Percentiles rank a stretch among this genome's conserved stretches.
Evolutionary conservation across 345 rosid genomes (phyloP).

Genomic region (Corchorus olitorius): DNA sequence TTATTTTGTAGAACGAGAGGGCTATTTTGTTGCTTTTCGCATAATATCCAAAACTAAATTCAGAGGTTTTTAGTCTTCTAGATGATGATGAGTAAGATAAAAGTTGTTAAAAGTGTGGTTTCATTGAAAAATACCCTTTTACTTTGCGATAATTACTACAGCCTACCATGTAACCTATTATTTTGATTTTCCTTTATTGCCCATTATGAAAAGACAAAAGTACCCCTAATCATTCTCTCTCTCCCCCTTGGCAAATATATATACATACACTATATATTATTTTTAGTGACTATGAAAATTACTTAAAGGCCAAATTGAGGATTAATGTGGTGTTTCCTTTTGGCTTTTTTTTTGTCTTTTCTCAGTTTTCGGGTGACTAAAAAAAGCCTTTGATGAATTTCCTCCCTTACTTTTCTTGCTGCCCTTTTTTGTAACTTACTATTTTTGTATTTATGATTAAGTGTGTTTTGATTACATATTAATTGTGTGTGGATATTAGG

Average conservation of each 20-base stretch:
- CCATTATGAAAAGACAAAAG: neutral
- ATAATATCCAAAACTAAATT: constrained; percentile 14
- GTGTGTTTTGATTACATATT: too few relatives aligned
- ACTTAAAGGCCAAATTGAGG: too few relatives aligned
- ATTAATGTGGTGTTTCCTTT: too few relatives aligned
- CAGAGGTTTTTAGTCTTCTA: neutral
- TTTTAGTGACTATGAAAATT: too few relatives aligned
- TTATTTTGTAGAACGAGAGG: neutral
- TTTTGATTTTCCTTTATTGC: neutral
- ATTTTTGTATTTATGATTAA: too few relatives aligned
- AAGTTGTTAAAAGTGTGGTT: constrained; percentile 14
- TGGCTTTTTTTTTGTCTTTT: too few relatives aligned
- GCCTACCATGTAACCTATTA: neutral
- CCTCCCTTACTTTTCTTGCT: too few relatives aligned
- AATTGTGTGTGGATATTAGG: too few relatives aligned
- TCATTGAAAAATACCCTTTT: neutral
- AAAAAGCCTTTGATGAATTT: too few relatives aligned
- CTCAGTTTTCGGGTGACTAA: too few relatives aligned
- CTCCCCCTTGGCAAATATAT: neutral
- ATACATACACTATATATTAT: too few relatives aligned
- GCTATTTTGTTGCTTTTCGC: constrained; percentile 21
- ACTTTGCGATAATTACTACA: neutral
- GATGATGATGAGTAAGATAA: neutral
- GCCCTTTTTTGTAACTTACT: too few relatives aligned
- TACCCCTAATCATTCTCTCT: neutral